Conservation (phyloP, 2,329 filamentous ascomycete species). For the Fusarium sp. region DNA sequence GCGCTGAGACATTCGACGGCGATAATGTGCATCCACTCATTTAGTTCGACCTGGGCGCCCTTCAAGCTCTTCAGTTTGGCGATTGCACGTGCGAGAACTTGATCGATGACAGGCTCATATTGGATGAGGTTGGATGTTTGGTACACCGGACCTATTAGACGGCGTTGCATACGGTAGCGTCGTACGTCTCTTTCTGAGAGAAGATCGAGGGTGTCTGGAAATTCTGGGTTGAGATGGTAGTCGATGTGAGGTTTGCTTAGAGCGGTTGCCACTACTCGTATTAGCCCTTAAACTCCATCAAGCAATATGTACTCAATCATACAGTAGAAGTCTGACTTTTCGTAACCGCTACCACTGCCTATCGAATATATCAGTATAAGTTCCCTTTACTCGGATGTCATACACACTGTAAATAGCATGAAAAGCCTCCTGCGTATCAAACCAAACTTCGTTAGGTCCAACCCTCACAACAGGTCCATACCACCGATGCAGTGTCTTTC, state of each 20-base stretch:
- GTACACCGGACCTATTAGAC: constrained; percentile 62
- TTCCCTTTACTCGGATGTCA: constrained; percentile 46
- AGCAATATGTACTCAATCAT: constrained; percentile 28
- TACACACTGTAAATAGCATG: constrained; percentile 47
- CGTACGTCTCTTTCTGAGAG: constrained; percentile 60
- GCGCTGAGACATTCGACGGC: constrained; percentile 64
- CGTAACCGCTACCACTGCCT: constrained; percentile 57
- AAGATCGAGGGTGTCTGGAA: constrained; percentile 61
- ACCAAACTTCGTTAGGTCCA: constrained; percentile 65
- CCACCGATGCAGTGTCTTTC: constrained; percentile 55
- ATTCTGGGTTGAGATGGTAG: constrained; percentile 51
- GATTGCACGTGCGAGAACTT: constrained; percentile 52
- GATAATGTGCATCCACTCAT: constrained; percentile 68
- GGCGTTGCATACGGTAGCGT: constrained; percentile 61
- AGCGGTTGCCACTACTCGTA: constrained; percentile 56
- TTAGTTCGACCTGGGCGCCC: constrained; percentile 58
- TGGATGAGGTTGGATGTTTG: constrained; percentile 56
- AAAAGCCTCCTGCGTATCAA: constrained; percentile 60
- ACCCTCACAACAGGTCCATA: constrained; percentile 66
- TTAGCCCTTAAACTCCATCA: not conserved
- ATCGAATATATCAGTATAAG: not conserved
- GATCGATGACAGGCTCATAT: constrained; percentile 56
- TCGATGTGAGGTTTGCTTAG: constrained; percentile 57
- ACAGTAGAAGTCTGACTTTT: constrained; percentile 66
- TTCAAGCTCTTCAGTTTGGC: constrained; percentile 51